These are phyloP conservation scores for Phytopythium delawarense DNA, from an alignment of 352 stramenopile species.

Conservation along the genomic window DNA sequence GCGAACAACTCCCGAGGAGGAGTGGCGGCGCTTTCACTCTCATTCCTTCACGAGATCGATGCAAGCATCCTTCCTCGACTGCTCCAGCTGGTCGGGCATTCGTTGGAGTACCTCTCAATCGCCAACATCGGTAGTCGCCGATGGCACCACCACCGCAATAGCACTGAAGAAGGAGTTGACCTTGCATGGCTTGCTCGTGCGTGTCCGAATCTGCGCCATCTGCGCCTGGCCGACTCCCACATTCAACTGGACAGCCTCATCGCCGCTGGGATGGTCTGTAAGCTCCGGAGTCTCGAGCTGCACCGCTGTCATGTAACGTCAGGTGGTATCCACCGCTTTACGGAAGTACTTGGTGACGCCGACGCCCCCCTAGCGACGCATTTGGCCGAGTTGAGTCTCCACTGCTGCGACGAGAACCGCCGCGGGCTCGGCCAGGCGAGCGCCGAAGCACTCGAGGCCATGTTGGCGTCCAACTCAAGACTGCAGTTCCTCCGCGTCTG, in stretches of 20 bases:
- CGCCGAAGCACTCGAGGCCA: neutral
- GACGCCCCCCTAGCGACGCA: neutral
- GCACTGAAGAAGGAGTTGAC: neutral
- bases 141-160: neutral
- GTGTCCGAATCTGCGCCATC: conserved; percentile 2
- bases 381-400: conserved; percentile 2
- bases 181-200: neutral
- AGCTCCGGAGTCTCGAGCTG: neutral
- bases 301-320: neutral
- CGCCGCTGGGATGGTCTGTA: neutral
- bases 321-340: neutral
- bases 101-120: conserved; percentile 2
- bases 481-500: conserved; percentile 1
- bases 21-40: neutral
- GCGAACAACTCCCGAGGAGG: no score
- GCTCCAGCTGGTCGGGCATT: neutral
- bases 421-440: neutral
- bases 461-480: neutral
- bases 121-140: neutral
- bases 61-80: neutral
- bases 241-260: neutral
- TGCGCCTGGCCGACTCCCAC: neutral
- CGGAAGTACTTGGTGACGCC: neutral
- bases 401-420: neutral
- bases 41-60: neutral